Percentiles rank a stretch among this genome's conserved stretches.
Conservation (phyloP, 495 filamentous ascomycete genomes). For the Xylaria acuta region DNA sequence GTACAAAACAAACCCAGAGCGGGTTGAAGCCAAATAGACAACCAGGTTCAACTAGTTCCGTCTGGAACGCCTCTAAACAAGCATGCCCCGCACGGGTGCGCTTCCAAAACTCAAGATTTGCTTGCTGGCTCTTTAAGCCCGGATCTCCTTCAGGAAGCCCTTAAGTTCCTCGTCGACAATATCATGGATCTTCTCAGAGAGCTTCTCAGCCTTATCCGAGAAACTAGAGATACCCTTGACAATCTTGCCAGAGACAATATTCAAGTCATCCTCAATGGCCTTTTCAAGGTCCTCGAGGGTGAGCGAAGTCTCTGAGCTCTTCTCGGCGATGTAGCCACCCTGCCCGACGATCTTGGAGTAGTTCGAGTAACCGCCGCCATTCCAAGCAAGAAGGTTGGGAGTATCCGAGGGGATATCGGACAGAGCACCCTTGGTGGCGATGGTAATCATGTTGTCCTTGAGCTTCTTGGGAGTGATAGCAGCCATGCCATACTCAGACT, state of each 20-base stretch:
- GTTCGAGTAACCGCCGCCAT: slow-evolving; percentile 94
- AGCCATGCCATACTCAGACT: slow-evolving; percentile 88
- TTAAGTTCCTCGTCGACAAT: slow-evolving; percentile 69
- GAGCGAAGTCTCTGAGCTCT: slow-evolving; percentile 44
- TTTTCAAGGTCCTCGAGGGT: slow-evolving; percentile 63
- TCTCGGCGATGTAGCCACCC: slow-evolving; percentile 61
- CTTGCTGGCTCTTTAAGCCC: slow-evolving; percentile 37
- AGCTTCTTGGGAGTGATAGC: slow-evolving; percentile 92
- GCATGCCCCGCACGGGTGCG: background rate
- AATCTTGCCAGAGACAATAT: slow-evolving; percentile 60
- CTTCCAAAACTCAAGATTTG: background rate
- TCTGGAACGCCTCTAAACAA: slow-evolving; percentile 25
- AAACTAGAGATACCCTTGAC: slow-evolving; percentile 54
- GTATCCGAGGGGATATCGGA: slow-evolving; percentile 86
- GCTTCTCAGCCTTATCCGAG: slow-evolving; percentile 53
- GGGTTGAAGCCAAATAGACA: slow-evolving; percentile 33
- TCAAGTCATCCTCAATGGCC: slow-evolving; percentile 64
- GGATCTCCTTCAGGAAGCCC: slow-evolving; percentile 69
- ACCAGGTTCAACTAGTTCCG: slow-evolving; percentile 14
- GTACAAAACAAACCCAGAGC: slow-evolving; percentile 46
- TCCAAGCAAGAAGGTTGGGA: slow-evolving; percentile 92
- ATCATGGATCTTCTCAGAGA: slow-evolving; percentile 60
- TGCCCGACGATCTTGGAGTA: slow-evolving; percentile 81
- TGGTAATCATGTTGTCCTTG: slow-evolving; percentile 83
- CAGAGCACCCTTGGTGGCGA: slow-evolving; percentile 82